Evolutionary conservation across 108 stramenopile genomes (phyloP).

Genomic region (Conticribra guillardii): DNA sequence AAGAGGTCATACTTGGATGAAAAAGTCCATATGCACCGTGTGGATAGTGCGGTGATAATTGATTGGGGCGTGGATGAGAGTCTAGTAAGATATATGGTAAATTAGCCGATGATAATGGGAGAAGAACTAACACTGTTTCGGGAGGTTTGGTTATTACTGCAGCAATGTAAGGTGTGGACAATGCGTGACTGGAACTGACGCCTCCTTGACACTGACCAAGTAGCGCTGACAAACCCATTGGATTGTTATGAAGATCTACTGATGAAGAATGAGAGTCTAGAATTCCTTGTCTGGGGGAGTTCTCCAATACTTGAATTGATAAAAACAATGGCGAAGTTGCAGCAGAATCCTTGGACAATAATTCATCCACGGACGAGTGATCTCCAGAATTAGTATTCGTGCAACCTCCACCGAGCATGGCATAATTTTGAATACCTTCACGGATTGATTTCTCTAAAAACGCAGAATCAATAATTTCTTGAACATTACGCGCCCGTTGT

Average conservation of each 20-base stretch:
- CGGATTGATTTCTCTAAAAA: constrained; percentile 54
- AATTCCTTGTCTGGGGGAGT: constrained; percentile 74
- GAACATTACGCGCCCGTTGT: background rate
- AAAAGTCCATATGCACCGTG: constrained; percentile 63
- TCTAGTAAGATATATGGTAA: constrained; percentile 61
- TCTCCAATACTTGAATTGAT: constrained; percentile 38
- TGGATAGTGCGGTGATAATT: constrained; percentile 41
- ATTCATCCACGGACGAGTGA: constrained; percentile 80
- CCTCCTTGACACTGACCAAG: constrained; percentile 46
- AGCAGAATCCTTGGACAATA: constrained; percentile 29
- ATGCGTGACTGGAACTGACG: constrained; percentile 1
- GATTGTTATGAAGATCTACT: constrained; percentile 23
- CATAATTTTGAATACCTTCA: constrained; percentile 58
- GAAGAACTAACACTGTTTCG: constrained; percentile 71
- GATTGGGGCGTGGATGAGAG: constrained; percentile 80
- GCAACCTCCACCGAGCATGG: constrained; percentile 3
- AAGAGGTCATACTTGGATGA: constrained; percentile 49
- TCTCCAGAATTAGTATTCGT: constrained; percentile 45
- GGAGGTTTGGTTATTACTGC: constrained; percentile 82
- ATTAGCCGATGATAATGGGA: constrained; percentile 39
- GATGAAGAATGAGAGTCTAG: constrained; percentile 25
- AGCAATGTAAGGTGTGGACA: constrained; percentile 44
- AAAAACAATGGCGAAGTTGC: constrained; percentile 3
- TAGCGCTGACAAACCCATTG: constrained; percentile 58
- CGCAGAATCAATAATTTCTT: constrained; percentile 21